Conservation (phyloP, 1,284 basidiomycete species). For the Wallemia hederae region DNA sequence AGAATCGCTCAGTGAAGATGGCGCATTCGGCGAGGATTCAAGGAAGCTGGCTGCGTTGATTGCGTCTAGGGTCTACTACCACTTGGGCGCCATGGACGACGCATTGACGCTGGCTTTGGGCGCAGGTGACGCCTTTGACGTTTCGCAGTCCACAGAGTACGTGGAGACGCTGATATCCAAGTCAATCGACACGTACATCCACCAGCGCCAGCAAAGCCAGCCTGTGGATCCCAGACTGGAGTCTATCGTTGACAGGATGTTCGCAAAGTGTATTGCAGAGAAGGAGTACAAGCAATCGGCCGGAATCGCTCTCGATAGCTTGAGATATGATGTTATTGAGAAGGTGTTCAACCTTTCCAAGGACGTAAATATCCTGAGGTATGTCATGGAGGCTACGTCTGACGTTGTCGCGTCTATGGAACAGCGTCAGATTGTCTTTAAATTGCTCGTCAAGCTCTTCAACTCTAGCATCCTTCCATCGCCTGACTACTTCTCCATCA, state of each 20-base stretch:
- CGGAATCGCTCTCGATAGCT: slow-evolving; percentile 71
- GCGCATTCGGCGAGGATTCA: slow-evolving; percentile 34
- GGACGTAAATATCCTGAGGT: slow-evolving; percentile 50
- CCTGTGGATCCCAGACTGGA: slow-evolving; percentile 43
- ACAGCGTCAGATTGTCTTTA: slow-evolving; percentile 37
- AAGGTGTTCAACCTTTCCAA: slow-evolving; percentile 21
- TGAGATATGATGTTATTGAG: slow-evolving; percentile 49
- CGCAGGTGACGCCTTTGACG: slow-evolving; percentile 56
- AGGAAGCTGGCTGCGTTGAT: slow-evolving; percentile 58
- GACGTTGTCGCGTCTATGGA: slow-evolving; percentile 38
- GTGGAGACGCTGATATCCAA: slow-evolving; percentile 79
- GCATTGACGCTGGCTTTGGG: slow-evolving; percentile 71
- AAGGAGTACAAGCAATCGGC: slow-evolving; percentile 57
- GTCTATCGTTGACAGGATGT: slow-evolving; percentile 59
- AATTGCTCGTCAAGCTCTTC: slow-evolving; percentile 43
- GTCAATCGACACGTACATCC: slow-evolving; percentile 72
- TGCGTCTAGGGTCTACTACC: slow-evolving; percentile 85
- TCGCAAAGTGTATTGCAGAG: slow-evolving; percentile 48
- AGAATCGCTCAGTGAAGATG: slow-evolving; percentile 55
- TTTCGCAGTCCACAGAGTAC: slow-evolving; percentile 43
- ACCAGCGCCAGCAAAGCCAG: slow-evolving; percentile 20
- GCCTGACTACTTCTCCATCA: slow-evolving; percentile 40
- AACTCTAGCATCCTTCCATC: slow-evolving; percentile 39
- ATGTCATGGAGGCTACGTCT: slow-evolving; percentile 64
- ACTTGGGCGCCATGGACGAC: slow-evolving; percentile 73